Evolutionary conservation across 2,329 filamentous ascomycete species (phyloP), one percentile per base, ranked within the genome.

Genomic region (Hypoxylon sp.): DNA sequence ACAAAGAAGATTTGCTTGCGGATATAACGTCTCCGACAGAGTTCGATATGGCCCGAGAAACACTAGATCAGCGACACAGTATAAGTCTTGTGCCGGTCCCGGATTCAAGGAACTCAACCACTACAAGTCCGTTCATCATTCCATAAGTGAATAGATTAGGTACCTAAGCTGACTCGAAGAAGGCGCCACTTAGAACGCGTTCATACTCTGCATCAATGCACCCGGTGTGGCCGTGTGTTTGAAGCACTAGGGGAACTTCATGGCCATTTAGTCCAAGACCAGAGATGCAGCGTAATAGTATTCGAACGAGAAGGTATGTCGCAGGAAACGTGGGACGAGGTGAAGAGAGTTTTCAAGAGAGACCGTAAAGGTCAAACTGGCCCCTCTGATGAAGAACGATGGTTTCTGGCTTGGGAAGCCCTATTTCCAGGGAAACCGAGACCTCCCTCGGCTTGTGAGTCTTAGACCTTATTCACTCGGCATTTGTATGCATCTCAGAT

Each of bases 1-100:
- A 14, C 31, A 44, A 33, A 58, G 31, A 22, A 66, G 48, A 27
- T 67, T 62, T 37, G 64, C 64, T 20, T 67, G 64, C 2, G 64
- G 48, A 14, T 67, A 62, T 33, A 48, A 67, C 14, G 31, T 59
- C n/a, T 63, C n/a, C 11, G 59, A 67, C 31, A 48, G 37, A 11
- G 31, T 8, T 17, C 62, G 17, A 35, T 67, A 55, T 37, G 40
- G 58, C 6, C 58, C 64, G 13, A 55, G 55, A 6, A 64, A 31
- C 49, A 46, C 37, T 20, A 44, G 17, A 7, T 53, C 53, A 7
- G 51, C 44, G 3, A 37, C 37, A 27, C 31, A 22, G 35, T 61
- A 63, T 37, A 63, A 55, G 30, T 60, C 64, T 2, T 67, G 59
- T 33, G 55, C 49, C 1, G 55, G 55, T 27, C 59, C 59, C 40